These are phyloP conservation scores for Uronychia setigera DNA, from an alignment of 73 alveolate genomes.

Conservation along the genomic window DNA sequence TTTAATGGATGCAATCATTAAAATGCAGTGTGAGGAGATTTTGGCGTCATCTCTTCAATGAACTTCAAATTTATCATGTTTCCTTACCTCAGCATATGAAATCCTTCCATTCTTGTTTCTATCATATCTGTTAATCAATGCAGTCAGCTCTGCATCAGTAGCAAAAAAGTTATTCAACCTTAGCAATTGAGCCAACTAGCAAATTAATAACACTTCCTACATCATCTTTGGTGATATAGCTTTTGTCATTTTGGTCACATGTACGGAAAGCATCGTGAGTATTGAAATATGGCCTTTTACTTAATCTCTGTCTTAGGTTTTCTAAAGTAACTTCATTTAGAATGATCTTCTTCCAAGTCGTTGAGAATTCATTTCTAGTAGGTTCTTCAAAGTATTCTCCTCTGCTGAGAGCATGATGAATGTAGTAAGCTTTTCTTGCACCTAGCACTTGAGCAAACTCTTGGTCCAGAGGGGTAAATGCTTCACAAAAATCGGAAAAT, in stretches of 20 bases:
- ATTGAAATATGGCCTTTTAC: constrained; percentile 37
- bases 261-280: constrained; percentile 55
- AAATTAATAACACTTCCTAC: too few species aligned
- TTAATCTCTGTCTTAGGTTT: constrained; percentile 17
- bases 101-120: constrained; percentile 56
- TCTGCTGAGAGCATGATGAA: not conserved
- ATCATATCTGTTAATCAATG: constrained; percentile 57
- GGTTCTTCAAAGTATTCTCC: constrained; percentile 7
- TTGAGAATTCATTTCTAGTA: constrained; percentile 10
- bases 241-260: constrained; percentile 31
- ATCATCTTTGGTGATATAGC: constrained; percentile 36
- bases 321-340: constrained; percentile 33
- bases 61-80: not conserved
- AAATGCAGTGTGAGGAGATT: constrained; percentile 8
- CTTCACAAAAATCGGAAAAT: constrained; percentile 52
- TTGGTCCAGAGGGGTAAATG: constrained; percentile 29
- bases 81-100: constrained; percentile 44
- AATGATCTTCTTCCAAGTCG: constrained; percentile 2
- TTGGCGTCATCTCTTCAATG: constrained; percentile 7
- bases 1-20: too few species aligned
- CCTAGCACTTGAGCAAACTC: not conserved
- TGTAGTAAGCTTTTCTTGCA: constrained; percentile 4
- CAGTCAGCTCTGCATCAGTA: constrained; percentile 41
- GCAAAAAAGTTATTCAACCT: constrained; percentile 48
- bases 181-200: constrained; percentile 19